phyloP scores from a whole-genome alignment of 2,329 filamentous ascomycete genomes.

The Juglanconis oblonga region DNA sequence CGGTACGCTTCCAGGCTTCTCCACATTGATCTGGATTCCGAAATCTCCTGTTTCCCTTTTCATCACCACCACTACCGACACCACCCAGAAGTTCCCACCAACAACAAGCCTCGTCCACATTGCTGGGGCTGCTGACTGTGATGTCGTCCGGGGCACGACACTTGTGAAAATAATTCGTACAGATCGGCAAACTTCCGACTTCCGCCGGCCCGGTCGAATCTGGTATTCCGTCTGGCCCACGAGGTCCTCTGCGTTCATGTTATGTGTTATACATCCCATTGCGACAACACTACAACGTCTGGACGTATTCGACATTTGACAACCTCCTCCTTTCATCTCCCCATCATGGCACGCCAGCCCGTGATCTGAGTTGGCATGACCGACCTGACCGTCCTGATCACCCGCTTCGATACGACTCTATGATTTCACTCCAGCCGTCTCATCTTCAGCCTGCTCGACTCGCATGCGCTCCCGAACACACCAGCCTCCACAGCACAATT shows the following conservation, averaged over 20 bases:
- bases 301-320: too few relatives aligned
- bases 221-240: not conserved
- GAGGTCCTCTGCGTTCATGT: too few relatives aligned
- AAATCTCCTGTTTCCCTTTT: not conserved
- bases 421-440: not conserved
- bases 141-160: not conserved
- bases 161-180: not conserved
- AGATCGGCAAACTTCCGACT: not conserved
- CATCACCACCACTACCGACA: too few relatives aligned
- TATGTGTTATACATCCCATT: too few relatives aligned
- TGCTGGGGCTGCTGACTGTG: not conserved
- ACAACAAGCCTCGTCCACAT: too few relatives aligned
- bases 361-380: too few relatives aligned
- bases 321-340: too few relatives aligned
- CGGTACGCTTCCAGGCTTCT: not conserved
- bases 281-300: too few relatives aligned
- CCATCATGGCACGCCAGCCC: too few relatives aligned
- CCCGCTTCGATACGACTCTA: too few relatives aligned
- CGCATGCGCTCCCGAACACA: not conserved
- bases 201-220: not conserved
- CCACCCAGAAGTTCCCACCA: not conserved
- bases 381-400: too few relatives aligned
- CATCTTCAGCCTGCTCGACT: conserved; percentile 6
- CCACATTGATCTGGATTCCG: not conserved
- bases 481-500: conserved; percentile 17